Evolutionary conservation across 805 yeast species (phyloP), one percentile per base, ranked within the genome.

Genomic region (Candida andamanensis): DNA sequence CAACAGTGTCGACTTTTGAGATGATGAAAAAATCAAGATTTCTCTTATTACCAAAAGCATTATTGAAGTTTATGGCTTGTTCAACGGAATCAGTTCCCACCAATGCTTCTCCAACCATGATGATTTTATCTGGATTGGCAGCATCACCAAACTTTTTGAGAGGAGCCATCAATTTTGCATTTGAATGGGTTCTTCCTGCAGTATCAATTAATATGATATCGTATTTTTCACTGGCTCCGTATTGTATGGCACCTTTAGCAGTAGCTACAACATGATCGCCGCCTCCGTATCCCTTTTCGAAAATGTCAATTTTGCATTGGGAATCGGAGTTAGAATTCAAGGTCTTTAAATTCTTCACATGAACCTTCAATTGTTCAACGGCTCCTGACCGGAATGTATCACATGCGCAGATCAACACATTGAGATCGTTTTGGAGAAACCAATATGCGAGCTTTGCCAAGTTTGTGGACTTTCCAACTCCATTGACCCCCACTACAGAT

Each of bases 381-480:
- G 98, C 98, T 32, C 98, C 98, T 1, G 96, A 85, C 58, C 98
- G 74, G 63, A 90, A 90, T 1, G 98, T 92, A 62, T 90, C 98
- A 62, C 97, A 90, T 0, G 98, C 98, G 15, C 95, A 94, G 47
- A 90, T 83, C 32, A 90, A 67, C 1, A 90, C 95, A 44, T 74
- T 77, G 54, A 85, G 70, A 50, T 90, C 78, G 56, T 92, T 90
- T 51, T 92, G 97, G 35, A 90, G 61, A 32, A 90, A 69, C 98
- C 98, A 90, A 56, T 85, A 90, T 2, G 96, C 97, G 32, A 90
- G 63, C 57, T 90, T 90, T 16, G 97, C 92, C 40, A 90, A 65
- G 50, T 90, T 92, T 2, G 98, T 90, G 0, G 97, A 90, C 57
- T 90, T 90, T 10, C 98, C 98, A 24, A 90, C 98, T 27, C 98